Conservation (phyloP, 345 rosid species). For the rapeseed (Brassica napus) region Da-Ae NC_063446.1:68252501-68253000, state of each 20-base stretch:
- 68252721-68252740: conserved; percentile 84
- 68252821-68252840: conserved; percentile 40
- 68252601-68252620: neutral
- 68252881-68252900: conserved; percentile 11
- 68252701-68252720: conserved; percentile 95
- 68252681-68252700: conserved; percentile 81
- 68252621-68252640: neutral
- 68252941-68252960: neutral
- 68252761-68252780: conserved; percentile 13
- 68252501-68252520: conserved; percentile 15
- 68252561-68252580: conserved; percentile 81
- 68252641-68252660: conserved; percentile 1
- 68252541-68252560: conserved; percentile 95
- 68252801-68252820: conserved; percentile 24
- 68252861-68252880: conserved; percentile 31
- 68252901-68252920: conserved; percentile 7
- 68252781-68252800: conserved; percentile 29
- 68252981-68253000: neutral
- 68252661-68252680: conserved; percentile 44
- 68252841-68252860: conserved; percentile 37
- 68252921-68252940: neutral
- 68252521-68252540: conserved; percentile 87
- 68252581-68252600: conserved; percentile 77
- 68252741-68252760: conserved; percentile 37
- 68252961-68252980: conserved; percentile 1